These are phyloP conservation scores for Ramalina intermedia DNA, from an alignment of 495 filamentous ascomycete genomes.

Conservation along the genomic window DNA sequence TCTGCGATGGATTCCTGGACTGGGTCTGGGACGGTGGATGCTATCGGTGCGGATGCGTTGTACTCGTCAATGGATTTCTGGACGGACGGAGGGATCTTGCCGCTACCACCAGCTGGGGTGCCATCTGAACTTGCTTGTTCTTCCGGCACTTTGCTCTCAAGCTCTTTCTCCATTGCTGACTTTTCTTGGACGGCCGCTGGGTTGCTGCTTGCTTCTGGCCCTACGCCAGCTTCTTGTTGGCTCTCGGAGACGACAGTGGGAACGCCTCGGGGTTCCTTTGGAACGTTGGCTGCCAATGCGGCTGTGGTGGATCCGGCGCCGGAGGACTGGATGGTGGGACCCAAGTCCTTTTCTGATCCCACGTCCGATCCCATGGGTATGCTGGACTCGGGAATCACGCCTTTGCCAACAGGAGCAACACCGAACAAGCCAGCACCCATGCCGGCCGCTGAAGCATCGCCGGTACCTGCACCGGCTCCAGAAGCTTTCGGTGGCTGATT, in stretches of 20 bases:
- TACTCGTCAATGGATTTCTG: constrained; percentile 20
- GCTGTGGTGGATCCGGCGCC: constrained; percentile 26
- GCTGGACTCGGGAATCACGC: constrained; percentile 75
- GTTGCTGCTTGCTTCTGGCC: constrained; percentile 46
- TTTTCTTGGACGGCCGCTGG: constrained; percentile 45
- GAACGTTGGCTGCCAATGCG: constrained; percentile 43
- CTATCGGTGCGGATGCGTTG: constrained; percentile 14
- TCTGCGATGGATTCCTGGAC: constrained; percentile 60
- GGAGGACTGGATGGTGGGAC: constrained; percentile 18
- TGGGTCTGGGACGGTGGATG: constrained; percentile 47
- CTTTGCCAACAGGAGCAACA: constrained; percentile 46
- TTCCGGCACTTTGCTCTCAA: constrained; percentile 41
- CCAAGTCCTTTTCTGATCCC: constrained; percentile 23
- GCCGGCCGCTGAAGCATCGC: constrained; percentile 18
- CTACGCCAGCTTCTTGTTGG: constrained; percentile 42
- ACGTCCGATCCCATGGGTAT: constrained; percentile 46
- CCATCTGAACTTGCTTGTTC: constrained; percentile 43
- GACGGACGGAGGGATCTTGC: constrained; percentile 8
- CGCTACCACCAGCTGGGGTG: constrained; percentile 24
- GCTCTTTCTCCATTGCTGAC: constrained; percentile 44
- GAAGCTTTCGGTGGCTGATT: constrained; percentile 31
- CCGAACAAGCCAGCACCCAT: constrained; percentile 38
- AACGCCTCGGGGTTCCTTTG: constrained; percentile 28
- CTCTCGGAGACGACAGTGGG: constrained; percentile 55
- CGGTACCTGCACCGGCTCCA: constrained; percentile 28